Percentiles rank a stretch among this genome's conserved stretches.
Conservation (phyloP, 225 moss, liverwort and hornwort species). For the Sphagnum contortum region DNA sequence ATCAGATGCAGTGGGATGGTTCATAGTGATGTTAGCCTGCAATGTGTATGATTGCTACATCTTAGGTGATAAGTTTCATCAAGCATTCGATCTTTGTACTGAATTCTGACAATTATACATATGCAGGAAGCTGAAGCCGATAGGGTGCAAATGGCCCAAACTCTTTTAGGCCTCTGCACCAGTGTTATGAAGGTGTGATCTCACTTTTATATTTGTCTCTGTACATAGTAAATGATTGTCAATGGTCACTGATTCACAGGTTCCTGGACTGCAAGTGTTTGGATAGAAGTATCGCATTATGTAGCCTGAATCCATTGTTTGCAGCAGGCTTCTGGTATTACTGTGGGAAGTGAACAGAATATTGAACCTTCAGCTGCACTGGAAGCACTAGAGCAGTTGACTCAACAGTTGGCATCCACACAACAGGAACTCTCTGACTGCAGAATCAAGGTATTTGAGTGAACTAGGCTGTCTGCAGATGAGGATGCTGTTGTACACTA, state of each 20-base stretch:
- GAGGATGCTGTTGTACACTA: not conserved
- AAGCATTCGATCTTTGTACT: not conserved
- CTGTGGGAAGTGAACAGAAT: constrained; percentile 18
- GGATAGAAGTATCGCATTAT: not conserved
- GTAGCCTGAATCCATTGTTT: not conserved
- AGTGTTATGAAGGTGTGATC: constrained; percentile 45
- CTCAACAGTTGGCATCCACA: constrained; percentile 40
- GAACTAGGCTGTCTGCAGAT: not conserved
- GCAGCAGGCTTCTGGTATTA: constrained; percentile 44
- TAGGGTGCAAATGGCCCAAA: constrained; percentile 48
- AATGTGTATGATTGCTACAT: not conserved
- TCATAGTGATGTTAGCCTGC: not conserved
- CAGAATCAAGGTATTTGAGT: constrained; percentile 48
- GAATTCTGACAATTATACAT: too few relatives aligned
- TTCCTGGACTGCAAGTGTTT: not conserved
- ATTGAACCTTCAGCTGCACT: constrained; percentile 48
- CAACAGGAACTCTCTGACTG: constrained; percentile 59
- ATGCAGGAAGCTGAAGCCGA: constrained; percentile 65
- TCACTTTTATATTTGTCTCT: not conserved
- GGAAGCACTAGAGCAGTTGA: constrained; percentile 50
- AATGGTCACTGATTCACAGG: not conserved
- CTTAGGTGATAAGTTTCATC: constrained; percentile 1
- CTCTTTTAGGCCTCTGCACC: constrained; percentile 42
- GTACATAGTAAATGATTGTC: not conserved
- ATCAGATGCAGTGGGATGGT: not conserved